Conservation (phyloP, 305 asterid species). For the Fraxinus velutina region DNA sequence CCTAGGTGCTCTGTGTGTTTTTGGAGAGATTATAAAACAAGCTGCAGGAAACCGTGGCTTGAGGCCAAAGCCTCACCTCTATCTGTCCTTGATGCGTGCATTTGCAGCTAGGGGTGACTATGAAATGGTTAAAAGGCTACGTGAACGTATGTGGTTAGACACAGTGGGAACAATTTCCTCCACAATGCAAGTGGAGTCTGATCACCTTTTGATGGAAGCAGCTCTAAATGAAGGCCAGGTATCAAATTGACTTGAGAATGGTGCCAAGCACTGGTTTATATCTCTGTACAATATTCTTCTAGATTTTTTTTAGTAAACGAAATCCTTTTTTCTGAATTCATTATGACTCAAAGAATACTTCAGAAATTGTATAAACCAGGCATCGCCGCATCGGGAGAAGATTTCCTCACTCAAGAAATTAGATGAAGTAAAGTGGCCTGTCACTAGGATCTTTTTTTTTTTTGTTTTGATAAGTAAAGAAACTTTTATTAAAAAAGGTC, state of each 20-base stretch:
- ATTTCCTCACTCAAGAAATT: neutral
- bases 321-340: neutral
- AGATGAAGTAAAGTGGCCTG: neutral
- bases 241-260: conserved; percentile 13
- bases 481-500: no score
- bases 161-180: conserved; percentile 57
- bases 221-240: conserved; percentile 72
- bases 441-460: neutral
- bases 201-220: conserved; percentile 72
- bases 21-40: conserved; percentile 60
- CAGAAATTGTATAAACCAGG: neutral
- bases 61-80: conserved; percentile 75
- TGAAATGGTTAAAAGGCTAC: conserved; percentile 42
- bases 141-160: conserved; percentile 65
- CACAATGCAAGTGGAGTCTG: conserved; percentile 52
- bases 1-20: conserved; percentile 63
- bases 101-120: conserved; percentile 63
- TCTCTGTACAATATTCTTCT: neutral
- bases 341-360: neutral
- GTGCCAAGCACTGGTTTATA: neutral
- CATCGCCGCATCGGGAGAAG: conserved; percentile 2
- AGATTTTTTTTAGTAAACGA: neutral
- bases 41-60: conserved; percentile 37
- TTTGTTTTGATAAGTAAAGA: no score
- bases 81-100: conserved; percentile 65